These are phyloP conservation scores for Rosellinia necatrix DNA, from an alignment of 2,329 filamentous ascomycete species.

Conservation along the genomic window DNA sequence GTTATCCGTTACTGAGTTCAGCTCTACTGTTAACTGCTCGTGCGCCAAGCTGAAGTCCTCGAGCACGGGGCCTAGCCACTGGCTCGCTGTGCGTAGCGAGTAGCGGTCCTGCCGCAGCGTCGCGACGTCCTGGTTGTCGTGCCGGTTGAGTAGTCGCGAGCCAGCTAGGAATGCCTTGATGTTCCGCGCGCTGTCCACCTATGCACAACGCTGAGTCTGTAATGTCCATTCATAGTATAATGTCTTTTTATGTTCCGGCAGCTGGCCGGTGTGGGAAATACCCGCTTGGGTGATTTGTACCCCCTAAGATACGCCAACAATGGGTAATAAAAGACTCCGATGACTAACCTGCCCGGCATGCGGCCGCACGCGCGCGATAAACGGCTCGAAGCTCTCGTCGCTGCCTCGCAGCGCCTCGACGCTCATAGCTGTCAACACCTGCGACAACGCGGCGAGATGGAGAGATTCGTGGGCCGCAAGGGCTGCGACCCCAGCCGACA, in stretches of 20 bases:
- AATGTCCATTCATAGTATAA: too few relatives aligned
- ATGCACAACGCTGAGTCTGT: too few relatives aligned
- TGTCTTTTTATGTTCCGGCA: too few relatives aligned
- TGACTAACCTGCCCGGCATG: too few relatives aligned
- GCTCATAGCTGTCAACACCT: constrained; percentile 64
- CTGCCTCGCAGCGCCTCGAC: constrained; percentile 64
- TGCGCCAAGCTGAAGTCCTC: constrained; percentile 65
- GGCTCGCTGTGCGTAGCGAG: constrained; percentile 64
- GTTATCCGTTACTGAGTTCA: constrained; percentile 72
- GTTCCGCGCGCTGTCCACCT: constrained; percentile 61
- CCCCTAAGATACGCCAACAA: too few relatives aligned
- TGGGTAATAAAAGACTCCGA: too few relatives aligned
- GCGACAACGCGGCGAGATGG: constrained; percentile 56
- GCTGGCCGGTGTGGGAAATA: too few relatives aligned
- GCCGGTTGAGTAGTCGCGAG: constrained; percentile 49
- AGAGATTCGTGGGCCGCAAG: constrained; percentile 56
- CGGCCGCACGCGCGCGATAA: constrained; percentile 61
- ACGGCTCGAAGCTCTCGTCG: constrained; percentile 60
- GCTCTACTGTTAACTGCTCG: constrained; percentile 61
- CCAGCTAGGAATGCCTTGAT: constrained; percentile 55
- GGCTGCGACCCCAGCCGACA: constrained; percentile 48
- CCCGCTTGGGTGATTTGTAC: too few relatives aligned
- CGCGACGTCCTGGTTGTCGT: constrained; percentile 33
- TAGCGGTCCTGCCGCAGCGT: constrained; percentile 68
- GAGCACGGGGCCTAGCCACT: constrained; percentile 71